Conservation (phyloP, 2,329 filamentous ascomycete genomes). For the Tricladium varicosporioides region DNA sequence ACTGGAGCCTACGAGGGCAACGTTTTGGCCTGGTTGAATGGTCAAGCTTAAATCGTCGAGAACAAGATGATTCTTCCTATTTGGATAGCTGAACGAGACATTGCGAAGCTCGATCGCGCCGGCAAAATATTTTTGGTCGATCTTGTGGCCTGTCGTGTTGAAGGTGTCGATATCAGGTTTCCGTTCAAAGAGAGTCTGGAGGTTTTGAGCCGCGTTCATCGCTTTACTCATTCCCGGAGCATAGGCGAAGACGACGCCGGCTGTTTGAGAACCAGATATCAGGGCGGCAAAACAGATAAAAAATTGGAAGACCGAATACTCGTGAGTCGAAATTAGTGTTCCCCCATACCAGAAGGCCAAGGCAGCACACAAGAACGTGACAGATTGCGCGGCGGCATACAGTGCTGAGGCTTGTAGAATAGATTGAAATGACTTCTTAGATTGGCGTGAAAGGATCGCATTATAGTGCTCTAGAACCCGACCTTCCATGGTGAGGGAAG, state of each 20-base stretch:
- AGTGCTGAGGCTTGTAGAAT: constrained; percentile 17
- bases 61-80: constrained; percentile 47
- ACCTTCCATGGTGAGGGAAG: constrained; percentile 42
- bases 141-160: neutral
- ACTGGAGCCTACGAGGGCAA: neutral
- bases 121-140: neutral
- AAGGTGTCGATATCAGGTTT: neutral
- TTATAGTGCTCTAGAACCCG: constrained; percentile 36
- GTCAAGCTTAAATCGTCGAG: constrained; percentile 51
- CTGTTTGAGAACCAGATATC: constrained; percentile 30
- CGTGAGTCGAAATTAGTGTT: constrained; percentile 37
- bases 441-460: constrained; percentile 28
- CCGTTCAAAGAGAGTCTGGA: neutral
- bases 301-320: constrained; percentile 43
- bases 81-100: constrained; percentile 57
- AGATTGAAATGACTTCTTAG: constrained; percentile 17
- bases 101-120: constrained; percentile 38
- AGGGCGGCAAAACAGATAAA: constrained; percentile 51
- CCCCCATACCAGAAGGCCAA: constrained; percentile 40
- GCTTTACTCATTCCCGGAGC: neutral
- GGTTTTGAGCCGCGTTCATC: neutral
- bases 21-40: constrained; percentile 58
- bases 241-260: constrained; percentile 17
- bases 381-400: constrained; percentile 26
- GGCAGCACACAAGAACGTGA: constrained; percentile 35